Evolutionary conservation across 1,284 basidiomycete genomes (phyloP), one percentile per base, ranked within the genome.

Genomic region (Ceratobasidium sp.): DNA sequence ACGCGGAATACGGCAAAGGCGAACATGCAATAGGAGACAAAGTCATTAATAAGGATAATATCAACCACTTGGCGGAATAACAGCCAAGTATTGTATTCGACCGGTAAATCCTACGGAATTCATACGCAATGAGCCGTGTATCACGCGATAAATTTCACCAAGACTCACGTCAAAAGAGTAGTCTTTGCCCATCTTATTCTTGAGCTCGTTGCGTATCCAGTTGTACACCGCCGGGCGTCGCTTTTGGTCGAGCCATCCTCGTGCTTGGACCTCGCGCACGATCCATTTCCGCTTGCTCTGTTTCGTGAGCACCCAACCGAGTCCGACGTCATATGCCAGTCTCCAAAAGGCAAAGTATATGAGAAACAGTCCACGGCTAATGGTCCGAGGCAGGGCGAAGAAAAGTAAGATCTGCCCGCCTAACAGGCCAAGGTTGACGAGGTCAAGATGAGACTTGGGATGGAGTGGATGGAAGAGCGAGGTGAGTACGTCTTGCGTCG

Each of bases 231-330:
- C 85, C 9, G 94, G 92, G 70, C 89, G 86, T 39, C 91, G 90
- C 77, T 88, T 86, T 79, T 89, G 88, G 84, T 99, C 97, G 64
- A 99, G 89, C 96, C 97, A 98, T 5, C 96, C 97, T 63, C 92
- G 86, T 18, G 89, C 87, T 79, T 94, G 91, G 3, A 98, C 89
- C 80, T 93, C 91, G 44, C 91, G 89, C 64, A 98, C 95, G 81
- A 99, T 95, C 94, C 95, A 99, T 83, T 91, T 93, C 86, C 91
- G 92, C 87, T 97, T 97, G 87, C 94, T 96, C 87, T 99, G 97
- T 83, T 94, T 93, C 26, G 96, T 96, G 76, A 99, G 89, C 9
- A 99, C 90, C 92, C 94, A 98, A 0, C 97, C 97, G 69, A 99
- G 90, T 0, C 97, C 97, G 64, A 90, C 93, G 84, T 99, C 96